Percentiles rank a stretch among this genome's conserved stretches.
Evolutionary conservation across 2,329 filamentous ascomycete genomes (phyloP).

Genomic region (Aureobasidium leucospermi): DNA sequence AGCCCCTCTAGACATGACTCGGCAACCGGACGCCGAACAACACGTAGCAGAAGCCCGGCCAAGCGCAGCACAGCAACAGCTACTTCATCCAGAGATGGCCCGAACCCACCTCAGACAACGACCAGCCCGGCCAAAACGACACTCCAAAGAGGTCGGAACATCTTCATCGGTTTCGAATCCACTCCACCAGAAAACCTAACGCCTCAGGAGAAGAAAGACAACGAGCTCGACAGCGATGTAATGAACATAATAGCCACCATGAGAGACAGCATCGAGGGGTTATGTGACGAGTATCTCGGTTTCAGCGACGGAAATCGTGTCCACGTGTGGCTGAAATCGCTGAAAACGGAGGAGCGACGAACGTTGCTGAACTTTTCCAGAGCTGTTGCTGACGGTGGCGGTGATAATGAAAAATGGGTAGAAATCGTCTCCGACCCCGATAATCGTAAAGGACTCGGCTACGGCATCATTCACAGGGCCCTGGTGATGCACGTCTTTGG

Average conservation of each 20-base stretch:
- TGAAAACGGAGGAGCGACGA: no score
- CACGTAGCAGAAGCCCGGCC: not conserved
- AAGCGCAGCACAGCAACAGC: not conserved
- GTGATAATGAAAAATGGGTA: conserved; percentile 21
- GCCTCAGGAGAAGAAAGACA: conserved; percentile 5
- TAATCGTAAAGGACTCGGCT: conserved; percentile 20
- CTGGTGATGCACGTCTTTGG: conserved; percentile 27
- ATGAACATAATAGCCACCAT: not conserved
- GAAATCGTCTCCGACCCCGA: conserved; percentile 17
- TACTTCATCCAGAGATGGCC: not conserved
- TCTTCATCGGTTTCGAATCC: not conserved
- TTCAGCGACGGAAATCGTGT: no score
- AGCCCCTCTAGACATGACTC: no score
- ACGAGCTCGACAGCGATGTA: not conserved
- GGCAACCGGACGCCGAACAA: no score
- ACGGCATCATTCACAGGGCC: conserved; percentile 23
- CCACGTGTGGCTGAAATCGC: no score
- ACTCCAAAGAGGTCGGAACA: not conserved
- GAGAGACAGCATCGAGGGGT: not conserved
- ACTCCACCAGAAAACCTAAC: not conserved
- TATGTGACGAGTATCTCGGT: not conserved
- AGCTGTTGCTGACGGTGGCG: conserved; percentile 23
- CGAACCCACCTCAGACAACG: not conserved
- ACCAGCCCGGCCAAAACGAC: no score
- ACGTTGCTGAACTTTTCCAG: conserved; percentile 25